phyloP scores from a whole-genome alignment of 176 grass and related monocot species.

The Zea mays region DNA sequence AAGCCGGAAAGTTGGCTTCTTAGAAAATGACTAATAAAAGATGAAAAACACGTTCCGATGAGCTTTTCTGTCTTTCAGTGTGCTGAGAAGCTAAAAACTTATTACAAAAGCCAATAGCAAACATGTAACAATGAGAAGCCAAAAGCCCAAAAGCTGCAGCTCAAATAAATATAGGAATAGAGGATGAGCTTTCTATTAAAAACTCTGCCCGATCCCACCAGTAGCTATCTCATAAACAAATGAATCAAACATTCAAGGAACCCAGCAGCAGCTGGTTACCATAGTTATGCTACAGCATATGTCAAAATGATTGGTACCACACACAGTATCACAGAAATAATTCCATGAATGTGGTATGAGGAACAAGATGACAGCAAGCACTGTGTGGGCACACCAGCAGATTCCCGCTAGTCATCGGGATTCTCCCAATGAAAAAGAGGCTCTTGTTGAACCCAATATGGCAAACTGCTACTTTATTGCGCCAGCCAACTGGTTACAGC shows the following conservation, averaged over 20 bases:
- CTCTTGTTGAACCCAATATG: neutral
- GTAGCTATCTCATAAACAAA: neutral
- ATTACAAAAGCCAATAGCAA: too few relatives aligned
- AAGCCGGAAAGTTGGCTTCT: neutral
- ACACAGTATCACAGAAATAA: neutral
- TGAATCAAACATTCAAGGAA: neutral
- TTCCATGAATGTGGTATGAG: neutral
- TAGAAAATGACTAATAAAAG: neutral
- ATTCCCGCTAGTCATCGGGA: neutral
- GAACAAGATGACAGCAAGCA: neutral
- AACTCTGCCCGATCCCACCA: neutral
- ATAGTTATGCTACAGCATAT: neutral
- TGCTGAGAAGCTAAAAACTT: neutral
- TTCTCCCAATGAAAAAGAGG: too few relatives aligned
- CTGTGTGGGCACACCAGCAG: neutral
- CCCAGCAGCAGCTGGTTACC: neutral
- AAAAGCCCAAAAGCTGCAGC: neutral
- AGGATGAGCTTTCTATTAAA: neutral
- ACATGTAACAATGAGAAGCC: too few relatives aligned
- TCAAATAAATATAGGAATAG: neutral
- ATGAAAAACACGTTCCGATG: neutral
- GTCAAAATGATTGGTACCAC: conserved; percentile 1
- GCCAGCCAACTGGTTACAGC: neutral
- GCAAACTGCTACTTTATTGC: neutral
- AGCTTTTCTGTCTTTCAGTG: neutral